Percentiles rank a stretch among this genome's conserved stretches.
Evolutionary conservation across 352 stramenopile species (phyloP).

Genomic region (Globisporangium recalcitrans): DNA sequence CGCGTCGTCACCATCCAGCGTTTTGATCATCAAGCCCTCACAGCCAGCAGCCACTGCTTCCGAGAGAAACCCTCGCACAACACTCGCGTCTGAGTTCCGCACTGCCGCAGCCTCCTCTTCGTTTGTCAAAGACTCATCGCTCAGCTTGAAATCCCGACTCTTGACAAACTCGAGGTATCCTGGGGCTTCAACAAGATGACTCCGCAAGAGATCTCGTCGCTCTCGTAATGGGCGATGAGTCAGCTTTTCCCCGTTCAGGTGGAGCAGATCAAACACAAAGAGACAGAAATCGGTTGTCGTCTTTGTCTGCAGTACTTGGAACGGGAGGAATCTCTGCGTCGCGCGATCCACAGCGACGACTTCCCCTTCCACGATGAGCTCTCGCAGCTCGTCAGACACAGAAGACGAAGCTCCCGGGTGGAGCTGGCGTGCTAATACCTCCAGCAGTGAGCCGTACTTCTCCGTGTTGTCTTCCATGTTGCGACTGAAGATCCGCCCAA

Average conservation of each 20-base stretch:
- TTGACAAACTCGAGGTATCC: constrained; percentile 67
- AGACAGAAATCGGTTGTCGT: constrained; percentile 67
- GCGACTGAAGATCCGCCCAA: constrained; percentile 69
- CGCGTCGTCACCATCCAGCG: constrained; percentile 37
- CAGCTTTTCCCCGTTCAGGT: constrained; percentile 41
- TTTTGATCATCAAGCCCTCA: constrained; percentile 81
- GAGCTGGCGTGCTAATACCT: constrained; percentile 34
- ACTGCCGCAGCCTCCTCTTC: constrained; percentile 3
- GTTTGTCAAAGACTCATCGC: background rate
- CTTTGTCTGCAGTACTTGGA: constrained; percentile 79
- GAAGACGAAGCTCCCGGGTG: constrained; percentile 4
- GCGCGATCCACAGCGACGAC: constrained; percentile 62
- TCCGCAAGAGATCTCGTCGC: constrained; percentile 35
- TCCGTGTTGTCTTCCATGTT: constrained; percentile 81
- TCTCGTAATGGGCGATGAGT: constrained; percentile 38
- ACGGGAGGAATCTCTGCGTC: constrained; percentile 49
- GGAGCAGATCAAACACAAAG: constrained; percentile 74
- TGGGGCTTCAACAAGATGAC: constrained; percentile 25
- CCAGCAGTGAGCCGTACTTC: constrained; percentile 53
- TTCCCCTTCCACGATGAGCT: constrained; percentile 71
- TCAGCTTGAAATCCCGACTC: constrained; percentile 38
- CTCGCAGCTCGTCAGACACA: constrained; percentile 1
- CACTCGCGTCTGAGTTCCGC: background rate
- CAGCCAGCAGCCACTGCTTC: constrained; percentile 53
- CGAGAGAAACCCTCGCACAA: constrained; percentile 37